phyloP scores from a whole-genome alignment of 768 basidiomycete genomes.

The Cantharellus anzutake region DNA sequence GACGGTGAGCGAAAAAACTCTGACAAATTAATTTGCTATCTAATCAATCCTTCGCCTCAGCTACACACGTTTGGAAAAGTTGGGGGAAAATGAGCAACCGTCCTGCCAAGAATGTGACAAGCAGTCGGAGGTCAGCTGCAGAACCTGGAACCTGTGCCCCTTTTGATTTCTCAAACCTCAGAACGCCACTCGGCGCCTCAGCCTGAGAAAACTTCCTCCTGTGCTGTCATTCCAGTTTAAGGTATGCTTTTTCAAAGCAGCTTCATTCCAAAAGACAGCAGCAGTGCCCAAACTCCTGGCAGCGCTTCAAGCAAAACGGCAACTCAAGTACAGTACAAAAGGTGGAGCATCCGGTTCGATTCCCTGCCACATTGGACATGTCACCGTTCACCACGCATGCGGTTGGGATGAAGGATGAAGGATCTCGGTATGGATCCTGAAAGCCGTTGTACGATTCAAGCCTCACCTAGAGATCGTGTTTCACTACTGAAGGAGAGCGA shows the following conservation, averaged over 20 bases:
- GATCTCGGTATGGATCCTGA: too few species aligned
- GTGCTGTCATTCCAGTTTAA: conserved; percentile 93
- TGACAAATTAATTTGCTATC: background rate
- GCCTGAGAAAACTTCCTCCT: conserved; percentile 67
- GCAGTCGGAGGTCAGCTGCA: conserved; percentile 33
- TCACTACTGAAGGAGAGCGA: too few species aligned
- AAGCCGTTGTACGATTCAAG: too few species aligned
- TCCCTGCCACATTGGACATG: conserved; percentile 78
- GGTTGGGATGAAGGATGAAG: conserved; percentile 12
- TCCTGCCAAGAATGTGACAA: conserved; percentile 68
- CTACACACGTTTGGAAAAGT: conserved; percentile 70
- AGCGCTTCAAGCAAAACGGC: conserved; percentile 82
- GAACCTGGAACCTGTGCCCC: background rate
- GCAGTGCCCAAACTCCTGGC: background rate
- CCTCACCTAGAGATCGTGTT: too few species aligned
- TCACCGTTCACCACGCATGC: conserved; percentile 58
- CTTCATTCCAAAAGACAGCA: background rate
- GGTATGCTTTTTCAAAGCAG: conserved; percentile 23
- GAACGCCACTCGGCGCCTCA: conserved; percentile 71
- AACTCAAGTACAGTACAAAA: conserved; percentile 43
- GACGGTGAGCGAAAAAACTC: conserved; percentile 27
- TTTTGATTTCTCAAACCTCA: conserved; percentile 14
- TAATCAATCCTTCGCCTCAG: conserved; percentile 20
- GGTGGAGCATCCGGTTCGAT: conserved; percentile 64
- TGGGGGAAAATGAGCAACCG: conserved; percentile 58